These are phyloP conservation scores for Ceriops decandra DNA, from an alignment of 345 rosid genomes.

Conservation along the genomic window DNA sequence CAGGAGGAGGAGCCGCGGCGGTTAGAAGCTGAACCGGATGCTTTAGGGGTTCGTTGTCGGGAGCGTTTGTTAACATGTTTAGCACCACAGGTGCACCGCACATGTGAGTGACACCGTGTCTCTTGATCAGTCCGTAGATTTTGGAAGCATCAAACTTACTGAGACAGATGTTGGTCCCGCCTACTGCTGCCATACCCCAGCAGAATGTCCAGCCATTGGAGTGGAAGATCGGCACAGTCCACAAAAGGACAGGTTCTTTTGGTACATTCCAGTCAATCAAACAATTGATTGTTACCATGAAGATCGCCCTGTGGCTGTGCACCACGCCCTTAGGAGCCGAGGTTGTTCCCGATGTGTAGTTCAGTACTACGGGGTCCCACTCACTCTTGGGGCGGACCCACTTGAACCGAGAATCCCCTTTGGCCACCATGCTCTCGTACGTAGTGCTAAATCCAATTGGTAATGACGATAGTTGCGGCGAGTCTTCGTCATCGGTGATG, in stretches of 20 bases:
- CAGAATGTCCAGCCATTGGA: slow-evolving; percentile 27
- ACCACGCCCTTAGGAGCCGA: slow-evolving; percentile 30
- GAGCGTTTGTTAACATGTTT: slow-evolving; percentile 21
- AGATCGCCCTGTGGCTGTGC: slow-evolving; percentile 19
- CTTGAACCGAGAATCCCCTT: slow-evolving; percentile 18
- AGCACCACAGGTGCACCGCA: slow-evolving; percentile 27
- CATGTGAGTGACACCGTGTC: slow-evolving; percentile 30
- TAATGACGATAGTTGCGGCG: not conserved
- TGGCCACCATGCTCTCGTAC: slow-evolving; percentile 21
- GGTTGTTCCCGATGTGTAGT: slow-evolving; percentile 30
- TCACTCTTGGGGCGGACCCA: slow-evolving; percentile 25
- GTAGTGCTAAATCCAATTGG: slow-evolving; percentile 14
- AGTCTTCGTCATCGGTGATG: slow-evolving; percentile 39
- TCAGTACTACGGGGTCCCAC: slow-evolving; percentile 22
- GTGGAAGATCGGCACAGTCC: slow-evolving; percentile 28
- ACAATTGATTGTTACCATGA: slow-evolving; percentile 8
- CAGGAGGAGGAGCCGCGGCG: slow-evolving; percentile 28
- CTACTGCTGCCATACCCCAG: slow-evolving; percentile 25
- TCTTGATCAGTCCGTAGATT: slow-evolving; percentile 14
- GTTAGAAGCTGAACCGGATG: slow-evolving; percentile 15
- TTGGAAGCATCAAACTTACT: slow-evolving; percentile 12
- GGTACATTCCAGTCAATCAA: slow-evolving; percentile 20
- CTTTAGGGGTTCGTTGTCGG: not conserved
- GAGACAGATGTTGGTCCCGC: slow-evolving; percentile 27
- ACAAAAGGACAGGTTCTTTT: slow-evolving; percentile 12